Evolutionary conservation across 2,329 filamentous ascomycete species (phyloP).

Genomic region (Pseudogymnoascus sp.): DNA sequence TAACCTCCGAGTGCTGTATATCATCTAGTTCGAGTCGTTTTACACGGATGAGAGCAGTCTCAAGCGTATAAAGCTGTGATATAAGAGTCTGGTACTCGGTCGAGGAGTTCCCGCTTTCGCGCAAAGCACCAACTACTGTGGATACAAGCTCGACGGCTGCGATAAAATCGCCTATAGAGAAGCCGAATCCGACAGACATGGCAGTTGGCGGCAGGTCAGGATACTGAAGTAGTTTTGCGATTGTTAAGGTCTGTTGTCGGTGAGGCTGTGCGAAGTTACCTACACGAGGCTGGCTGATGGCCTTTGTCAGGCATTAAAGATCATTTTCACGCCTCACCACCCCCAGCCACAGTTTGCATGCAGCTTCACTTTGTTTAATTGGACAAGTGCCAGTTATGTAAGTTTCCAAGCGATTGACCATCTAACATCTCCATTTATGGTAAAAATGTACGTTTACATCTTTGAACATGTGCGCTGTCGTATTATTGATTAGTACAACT

Average conservation of each 20-base stretch:
- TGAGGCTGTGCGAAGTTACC: neutral
- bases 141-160: too few relatives aligned
- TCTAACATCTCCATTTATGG: neutral
- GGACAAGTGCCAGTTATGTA: neutral
- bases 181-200: constrained; percentile 21
- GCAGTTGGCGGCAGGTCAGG: constrained; percentile 24
- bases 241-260: neutral
- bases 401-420: neutral
- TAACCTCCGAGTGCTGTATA: constrained; percentile 15
- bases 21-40: constrained; percentile 24
- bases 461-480: too few relatives aligned
- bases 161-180: constrained; percentile 15
- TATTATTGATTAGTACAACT: neutral
- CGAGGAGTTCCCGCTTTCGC: neutral
- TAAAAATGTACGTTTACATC: neutral
- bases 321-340: too few relatives aligned
- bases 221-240: neutral
- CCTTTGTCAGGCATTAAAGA: too few relatives aligned
- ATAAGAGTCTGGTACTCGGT: constrained; percentile 15
- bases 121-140: too few relatives aligned
- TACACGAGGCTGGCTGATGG: neutral
- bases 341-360: too few relatives aligned
- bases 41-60: constrained; percentile 24
- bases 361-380: neutral
- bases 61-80: constrained; percentile 18